Conservation (phyloP, 2,329 filamentous ascomycete species). For the Harringtonia lauricola region DNA sequence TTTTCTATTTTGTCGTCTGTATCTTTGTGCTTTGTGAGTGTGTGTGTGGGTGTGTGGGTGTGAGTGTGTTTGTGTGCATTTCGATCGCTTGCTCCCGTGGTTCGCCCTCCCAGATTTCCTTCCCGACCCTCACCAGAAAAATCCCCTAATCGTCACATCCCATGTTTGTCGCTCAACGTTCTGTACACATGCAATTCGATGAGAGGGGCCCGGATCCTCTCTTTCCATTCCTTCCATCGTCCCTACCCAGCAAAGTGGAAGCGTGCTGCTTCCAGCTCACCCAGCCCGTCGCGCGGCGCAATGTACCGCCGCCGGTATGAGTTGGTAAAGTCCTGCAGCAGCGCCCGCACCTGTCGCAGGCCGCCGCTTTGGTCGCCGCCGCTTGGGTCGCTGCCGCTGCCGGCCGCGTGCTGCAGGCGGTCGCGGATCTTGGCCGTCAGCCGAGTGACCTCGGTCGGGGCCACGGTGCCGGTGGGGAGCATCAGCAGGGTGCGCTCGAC, state of each 20-base stretch:
- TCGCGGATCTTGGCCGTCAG: slow-evolving; percentile 65
- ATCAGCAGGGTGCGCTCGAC: slow-evolving; percentile 74
- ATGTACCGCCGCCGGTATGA: slow-evolving; percentile 89
- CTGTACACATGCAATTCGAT: too few species aligned
- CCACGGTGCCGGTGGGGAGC: slow-evolving; percentile 73
- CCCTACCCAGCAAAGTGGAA: slow-evolving; percentile 63
- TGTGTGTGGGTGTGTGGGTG: too few species aligned
- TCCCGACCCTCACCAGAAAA: too few species aligned
- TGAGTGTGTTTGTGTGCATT: too few species aligned
- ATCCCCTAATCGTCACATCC: too few species aligned
- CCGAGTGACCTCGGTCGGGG: slow-evolving; percentile 66
- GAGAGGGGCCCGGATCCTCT: too few species aligned
- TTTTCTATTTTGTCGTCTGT: background rate
- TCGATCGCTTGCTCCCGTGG: too few species aligned
- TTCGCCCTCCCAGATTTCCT: too few species aligned
- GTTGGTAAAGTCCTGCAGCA: slow-evolving; percentile 95
- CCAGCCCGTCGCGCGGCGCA: slow-evolving; percentile 84
- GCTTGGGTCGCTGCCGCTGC: too few species aligned
- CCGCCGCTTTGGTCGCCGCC: slow-evolving; percentile 36
- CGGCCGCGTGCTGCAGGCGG: slow-evolving; percentile 42
- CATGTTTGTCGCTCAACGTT: too few species aligned
- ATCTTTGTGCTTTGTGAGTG: too few species aligned
- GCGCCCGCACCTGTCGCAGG: slow-evolving; percentile 65
- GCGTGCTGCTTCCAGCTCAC: slow-evolving; percentile 72
- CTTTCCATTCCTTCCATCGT: too few species aligned